phyloP scores from a whole-genome alignment of 371 early-diverging fungal genomes.

The Saksenaea vasiformis region DNA sequence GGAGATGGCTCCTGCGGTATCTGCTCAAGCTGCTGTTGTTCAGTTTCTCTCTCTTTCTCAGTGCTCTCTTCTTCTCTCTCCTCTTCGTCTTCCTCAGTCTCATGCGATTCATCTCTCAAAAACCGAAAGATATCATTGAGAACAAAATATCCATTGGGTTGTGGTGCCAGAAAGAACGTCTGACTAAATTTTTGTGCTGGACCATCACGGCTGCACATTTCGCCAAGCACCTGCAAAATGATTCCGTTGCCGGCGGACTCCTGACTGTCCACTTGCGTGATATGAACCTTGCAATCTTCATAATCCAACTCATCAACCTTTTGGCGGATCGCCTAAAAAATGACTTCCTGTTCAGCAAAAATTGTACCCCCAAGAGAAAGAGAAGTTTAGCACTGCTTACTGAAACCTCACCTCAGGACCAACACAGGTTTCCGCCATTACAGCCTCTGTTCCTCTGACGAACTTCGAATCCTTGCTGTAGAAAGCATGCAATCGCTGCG shows the following conservation, averaged over 20 bases:
- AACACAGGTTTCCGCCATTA: constrained; percentile 30
- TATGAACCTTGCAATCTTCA: constrained; percentile 81
- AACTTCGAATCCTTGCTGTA: constrained; percentile 82
- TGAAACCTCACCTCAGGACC: constrained; percentile 36
- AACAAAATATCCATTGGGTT: constrained; percentile 90
- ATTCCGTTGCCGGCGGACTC: constrained; percentile 78
- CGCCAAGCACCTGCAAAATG: constrained; percentile 90
- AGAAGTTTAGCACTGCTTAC: neutral
- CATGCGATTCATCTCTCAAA: constrained; percentile 69
- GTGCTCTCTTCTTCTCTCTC: constrained; percentile 17
- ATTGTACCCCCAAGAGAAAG: neutral
- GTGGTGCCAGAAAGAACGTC: constrained; percentile 92
- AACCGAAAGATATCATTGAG: constrained; percentile 95
- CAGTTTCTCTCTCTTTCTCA: constrained; percentile 7
- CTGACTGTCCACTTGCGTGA: constrained; percentile 90
- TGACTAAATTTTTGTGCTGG: constrained; percentile 88
- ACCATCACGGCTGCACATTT: constrained; percentile 83
- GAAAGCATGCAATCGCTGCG: constrained; percentile 82
- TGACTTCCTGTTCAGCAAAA: neutral
- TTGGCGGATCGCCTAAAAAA: constrained; percentile 72
- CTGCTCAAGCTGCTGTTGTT: constrained; percentile 1
- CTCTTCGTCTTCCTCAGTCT: constrained; percentile 26
- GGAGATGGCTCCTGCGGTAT: constrained; percentile 10
- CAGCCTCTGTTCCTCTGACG: constrained; percentile 87
- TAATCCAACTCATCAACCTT: constrained; percentile 75